These are phyloP conservation scores for Hypoxylon sp. DNA, from an alignment of 2,329 filamentous ascomycete species.

Conservation along the genomic window DNA sequence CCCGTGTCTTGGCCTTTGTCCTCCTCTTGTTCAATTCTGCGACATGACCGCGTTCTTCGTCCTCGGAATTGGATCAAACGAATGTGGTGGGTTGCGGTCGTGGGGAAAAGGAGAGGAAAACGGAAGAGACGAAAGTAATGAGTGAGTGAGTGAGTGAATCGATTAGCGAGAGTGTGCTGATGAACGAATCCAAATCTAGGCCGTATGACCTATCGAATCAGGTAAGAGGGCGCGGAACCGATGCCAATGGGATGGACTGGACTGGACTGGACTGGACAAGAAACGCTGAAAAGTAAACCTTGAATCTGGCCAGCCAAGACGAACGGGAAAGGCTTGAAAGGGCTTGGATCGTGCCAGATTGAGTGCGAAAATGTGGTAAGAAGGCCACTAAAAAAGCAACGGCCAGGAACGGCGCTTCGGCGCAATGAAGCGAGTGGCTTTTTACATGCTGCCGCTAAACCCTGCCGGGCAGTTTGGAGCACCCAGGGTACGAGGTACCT, in stretches of 20 bases:
- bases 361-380: conserved; percentile 8
- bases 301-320: conserved; percentile 34
- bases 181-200: conserved; percentile 31
- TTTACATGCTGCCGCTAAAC: conserved; percentile 3
- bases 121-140: conserved; percentile 23
- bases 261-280: conserved; percentile 16
- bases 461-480: conserved; percentile 10
- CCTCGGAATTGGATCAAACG: conserved; percentile 35
- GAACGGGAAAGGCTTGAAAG: conserved; percentile 19
- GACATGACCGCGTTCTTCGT: conserved; percentile 32
- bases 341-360: conserved; percentile 31
- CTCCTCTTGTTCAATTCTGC: conserved; percentile 34
- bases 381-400: conserved; percentile 21
- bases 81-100: conserved; percentile 34
- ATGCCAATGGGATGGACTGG: conserved; percentile 10
- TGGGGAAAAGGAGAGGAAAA: conserved; percentile 16
- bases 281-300: conserved; percentile 33
- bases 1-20: conserved; percentile 35
- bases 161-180: conserved; percentile 14
- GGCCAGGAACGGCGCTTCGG: conserved; percentile 33
- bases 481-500: background rate
- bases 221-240: conserved; percentile 20
- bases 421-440: conserved; percentile 28
- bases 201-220: conserved; percentile 38
- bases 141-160: conserved; percentile 9